These are phyloP conservation scores for Puccinia triticina DNA, from an alignment of 1,284 basidiomycete species.

Conservation along the genomic window DNA sequence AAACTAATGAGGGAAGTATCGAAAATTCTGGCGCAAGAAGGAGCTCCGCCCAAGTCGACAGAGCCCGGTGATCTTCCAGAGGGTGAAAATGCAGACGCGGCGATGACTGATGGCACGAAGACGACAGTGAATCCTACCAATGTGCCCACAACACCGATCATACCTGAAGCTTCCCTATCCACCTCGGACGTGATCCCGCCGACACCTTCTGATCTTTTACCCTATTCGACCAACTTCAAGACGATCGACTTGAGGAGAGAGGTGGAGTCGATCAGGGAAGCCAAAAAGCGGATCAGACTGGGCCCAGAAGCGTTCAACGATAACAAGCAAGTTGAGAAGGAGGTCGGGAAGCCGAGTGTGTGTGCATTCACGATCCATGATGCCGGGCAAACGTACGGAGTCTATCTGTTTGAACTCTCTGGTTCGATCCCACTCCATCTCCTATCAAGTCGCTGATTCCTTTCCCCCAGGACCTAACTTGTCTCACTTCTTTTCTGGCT, in stretches of 20 bases:
- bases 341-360: constrained; percentile 70
- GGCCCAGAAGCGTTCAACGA: constrained; percentile 68
- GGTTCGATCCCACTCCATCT: constrained; percentile 27
- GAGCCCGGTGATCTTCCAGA: constrained; percentile 55
- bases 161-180: constrained; percentile 27
- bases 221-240: constrained; percentile 78
- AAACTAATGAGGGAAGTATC: constrained; percentile 78
- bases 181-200: constrained; percentile 63
- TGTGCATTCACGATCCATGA: constrained; percentile 92
- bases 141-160: constrained; percentile 23
- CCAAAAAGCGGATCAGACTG: constrained; percentile 81
- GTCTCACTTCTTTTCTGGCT: constrained; percentile 43
- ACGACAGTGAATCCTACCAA: constrained; percentile 24
- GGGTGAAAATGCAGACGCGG: constrained; percentile 38
- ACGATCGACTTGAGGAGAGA: constrained; percentile 87
- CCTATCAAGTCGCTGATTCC: constrained; percentile 25
- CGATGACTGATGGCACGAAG: constrained; percentile 52
- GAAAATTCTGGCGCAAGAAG: constrained; percentile 65
- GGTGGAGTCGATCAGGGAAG: constrained; percentile 85
- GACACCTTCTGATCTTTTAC: constrained; percentile 73
- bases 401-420: constrained; percentile 19
- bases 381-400: constrained; percentile 78
- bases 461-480: constrained; percentile 21
- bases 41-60: constrained; percentile 6
- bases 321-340: constrained; percentile 33